These are phyloP conservation scores for Melampsora americana DNA, from an alignment of 1,284 basidiomycete species.

Conservation along the genomic window DNA sequence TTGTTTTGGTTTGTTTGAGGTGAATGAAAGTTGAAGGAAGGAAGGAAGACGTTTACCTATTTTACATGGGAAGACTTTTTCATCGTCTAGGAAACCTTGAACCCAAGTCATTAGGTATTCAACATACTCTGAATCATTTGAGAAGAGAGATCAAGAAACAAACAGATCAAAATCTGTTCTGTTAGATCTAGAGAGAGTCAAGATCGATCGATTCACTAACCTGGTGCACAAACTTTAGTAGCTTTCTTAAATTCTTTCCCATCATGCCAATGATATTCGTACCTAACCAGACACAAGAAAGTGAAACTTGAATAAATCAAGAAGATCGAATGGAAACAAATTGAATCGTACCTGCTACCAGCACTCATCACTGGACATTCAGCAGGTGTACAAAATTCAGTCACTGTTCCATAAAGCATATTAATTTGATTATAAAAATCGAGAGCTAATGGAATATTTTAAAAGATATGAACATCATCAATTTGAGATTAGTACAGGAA, in stretches of 20 bases:
- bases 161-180: neutral
- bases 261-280: constrained; percentile 97
- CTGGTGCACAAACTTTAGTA: constrained; percentile 84
- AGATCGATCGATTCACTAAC: neutral
- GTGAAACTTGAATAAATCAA: no score
- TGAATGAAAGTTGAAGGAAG: neutral
- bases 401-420: constrained; percentile 92
- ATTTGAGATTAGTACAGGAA: no score
- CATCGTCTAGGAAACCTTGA: constrained; percentile 87
- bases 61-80: constrained; percentile 86
- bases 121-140: constrained; percentile 68
- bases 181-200: neutral
- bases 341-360: constrained; percentile 69
- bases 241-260: constrained; percentile 77
- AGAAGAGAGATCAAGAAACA: neutral
- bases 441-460: constrained; percentile 64
- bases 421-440: constrained; percentile 96
- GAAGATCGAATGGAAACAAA: neutral
- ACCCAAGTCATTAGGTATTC: constrained; percentile 99
- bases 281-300: neutral
- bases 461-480: neutral
- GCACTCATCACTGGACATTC: constrained; percentile 99
- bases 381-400: constrained; percentile 89
- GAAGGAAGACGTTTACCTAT: constrained; percentile 65
- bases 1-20: no score